These are phyloP conservation scores for Colletotrichum theobromicola DNA, from an alignment of 2,329 filamentous ascomycete species.

Conservation along the genomic window DNA sequence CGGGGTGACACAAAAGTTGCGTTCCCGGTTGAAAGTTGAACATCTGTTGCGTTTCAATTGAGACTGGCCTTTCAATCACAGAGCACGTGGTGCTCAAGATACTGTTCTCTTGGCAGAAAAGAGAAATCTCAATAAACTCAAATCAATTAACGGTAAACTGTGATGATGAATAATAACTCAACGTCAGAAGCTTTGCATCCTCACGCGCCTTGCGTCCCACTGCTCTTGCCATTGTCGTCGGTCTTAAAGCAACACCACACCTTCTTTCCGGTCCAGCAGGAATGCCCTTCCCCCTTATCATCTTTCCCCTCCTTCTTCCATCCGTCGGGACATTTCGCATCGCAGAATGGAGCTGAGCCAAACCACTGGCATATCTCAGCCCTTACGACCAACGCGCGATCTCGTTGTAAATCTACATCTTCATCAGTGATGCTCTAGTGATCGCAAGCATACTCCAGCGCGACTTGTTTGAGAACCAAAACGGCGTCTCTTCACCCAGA, in stretches of 20 bases:
- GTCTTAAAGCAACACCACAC: background rate
- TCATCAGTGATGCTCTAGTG: background rate
- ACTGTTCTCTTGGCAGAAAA: background rate
- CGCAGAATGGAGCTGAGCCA: background rate
- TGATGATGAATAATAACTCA: rapidly evolving
- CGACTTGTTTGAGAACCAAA: background rate
- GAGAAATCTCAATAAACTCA: rapidly evolving
- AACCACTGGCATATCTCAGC: background rate
- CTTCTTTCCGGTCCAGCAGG: background rate
- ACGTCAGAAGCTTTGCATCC: rapidly evolving
- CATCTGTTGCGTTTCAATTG: rapidly evolving
- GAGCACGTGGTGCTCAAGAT: rapidly evolving
- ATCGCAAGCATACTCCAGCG: rapidly evolving
- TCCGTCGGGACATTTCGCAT: background rate
- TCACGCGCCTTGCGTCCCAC: background rate
- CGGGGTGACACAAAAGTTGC: no score
- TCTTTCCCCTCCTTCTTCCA: background rate
- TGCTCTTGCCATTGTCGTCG: background rate
- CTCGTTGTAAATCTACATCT: background rate
- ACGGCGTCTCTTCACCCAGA: background rate
- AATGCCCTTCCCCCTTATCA: background rate
- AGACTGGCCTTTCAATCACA: rapidly evolving
- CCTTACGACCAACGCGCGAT: rapidly evolving
- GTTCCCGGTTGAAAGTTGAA: rapidly evolving
- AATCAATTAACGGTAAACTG: background rate